A percentile compares a stretch with the other conserved stretches of the same genome.
Conservation (phyloP, 2,329 filamentous ascomycete species). For the Chaetothyriales sp. region DNA sequence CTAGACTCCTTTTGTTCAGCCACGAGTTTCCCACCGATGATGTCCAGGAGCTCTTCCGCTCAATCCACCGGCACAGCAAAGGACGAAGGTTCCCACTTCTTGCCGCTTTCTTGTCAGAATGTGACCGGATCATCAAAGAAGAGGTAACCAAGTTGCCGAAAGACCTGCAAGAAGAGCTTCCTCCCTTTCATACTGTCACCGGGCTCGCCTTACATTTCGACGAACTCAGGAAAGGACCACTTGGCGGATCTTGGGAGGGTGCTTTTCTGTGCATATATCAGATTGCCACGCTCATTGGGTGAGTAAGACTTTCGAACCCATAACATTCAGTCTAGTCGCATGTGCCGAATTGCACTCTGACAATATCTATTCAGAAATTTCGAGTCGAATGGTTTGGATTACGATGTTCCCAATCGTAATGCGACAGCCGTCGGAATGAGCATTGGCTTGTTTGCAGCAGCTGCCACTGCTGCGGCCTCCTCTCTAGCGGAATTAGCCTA, state of each 20-base stretch:
- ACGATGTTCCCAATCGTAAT: conserved; percentile 11
- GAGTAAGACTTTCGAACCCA: conserved; percentile 15
- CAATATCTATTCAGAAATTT: conserved; percentile 20
- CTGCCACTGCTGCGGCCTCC: conserved; percentile 30
- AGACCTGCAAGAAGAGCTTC: conserved; percentile 12
- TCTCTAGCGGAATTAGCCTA: conserved; percentile 28
- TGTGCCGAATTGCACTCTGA: too few species aligned
- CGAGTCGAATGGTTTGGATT: conserved; percentile 18
- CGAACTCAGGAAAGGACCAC: conserved; percentile 23
- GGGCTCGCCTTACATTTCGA: conserved; percentile 8
- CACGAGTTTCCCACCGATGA: conserved; percentile 39
- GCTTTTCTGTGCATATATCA: conserved; percentile 30
- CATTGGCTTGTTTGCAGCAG: conserved; percentile 32
- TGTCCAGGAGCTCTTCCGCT: conserved; percentile 28
- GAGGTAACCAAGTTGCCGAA: conserved; percentile 23
- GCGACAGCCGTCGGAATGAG: conserved; percentile 30
- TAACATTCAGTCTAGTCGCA: neutral
- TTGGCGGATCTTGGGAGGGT: conserved; percentile 32
- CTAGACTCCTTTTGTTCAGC: conserved; percentile 33
- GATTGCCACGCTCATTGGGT: conserved; percentile 34
- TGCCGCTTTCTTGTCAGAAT: conserved; percentile 30
- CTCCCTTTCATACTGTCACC: conserved; percentile 13
- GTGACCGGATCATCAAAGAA: conserved; percentile 28
- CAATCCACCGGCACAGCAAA: conserved; percentile 30
- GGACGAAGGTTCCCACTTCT: conserved; percentile 18